A percentile compares a stretch with the other conserved stretches of the same genome.
Conservation (phyloP, 768 basidiomycete species). For the Pleurotus sapidus region DNA sequence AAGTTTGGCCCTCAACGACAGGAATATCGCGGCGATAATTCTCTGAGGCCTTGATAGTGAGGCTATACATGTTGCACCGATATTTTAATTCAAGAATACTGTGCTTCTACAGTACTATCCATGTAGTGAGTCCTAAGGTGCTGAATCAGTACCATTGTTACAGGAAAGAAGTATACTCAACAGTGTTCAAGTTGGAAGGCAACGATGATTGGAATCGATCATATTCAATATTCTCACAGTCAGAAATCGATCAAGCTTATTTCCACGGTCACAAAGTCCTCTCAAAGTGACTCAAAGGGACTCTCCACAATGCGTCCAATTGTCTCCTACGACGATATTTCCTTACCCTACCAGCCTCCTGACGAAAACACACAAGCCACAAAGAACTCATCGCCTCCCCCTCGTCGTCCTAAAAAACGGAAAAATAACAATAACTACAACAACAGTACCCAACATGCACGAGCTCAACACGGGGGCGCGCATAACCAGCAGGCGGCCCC, state of each 20-base stretch:
- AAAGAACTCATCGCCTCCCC: slow-evolving; percentile 11
- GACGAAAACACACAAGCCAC: slow-evolving; percentile 14
- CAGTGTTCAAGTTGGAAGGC: too few relatives aligned
- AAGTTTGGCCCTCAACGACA: not conserved
- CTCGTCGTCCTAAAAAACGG: slow-evolving; percentile 53
- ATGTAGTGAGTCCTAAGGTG: too few relatives aligned
- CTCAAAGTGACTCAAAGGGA: too few relatives aligned
- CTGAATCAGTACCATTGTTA: too few relatives aligned
- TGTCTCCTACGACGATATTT: slow-evolving; percentile 66
- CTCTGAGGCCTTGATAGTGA: not conserved
- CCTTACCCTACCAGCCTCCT: slow-evolving; percentile 33
- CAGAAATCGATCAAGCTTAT: too few relatives aligned
- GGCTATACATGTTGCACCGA: not conserved
- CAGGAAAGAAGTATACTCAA: too few relatives aligned
- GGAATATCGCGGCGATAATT: not conserved
- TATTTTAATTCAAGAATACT: not conserved
- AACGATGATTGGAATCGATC: too few relatives aligned
- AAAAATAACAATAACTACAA: slow-evolving; percentile 39
- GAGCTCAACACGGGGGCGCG: slow-evolving; percentile 30
- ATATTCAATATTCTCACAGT: too few relatives aligned
- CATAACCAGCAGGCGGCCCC: slow-evolving; percentile 20
- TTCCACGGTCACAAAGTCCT: too few relatives aligned
- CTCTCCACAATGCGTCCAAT: slow-evolving; percentile 28
- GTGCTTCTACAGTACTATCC: too few relatives aligned
- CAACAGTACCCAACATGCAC: slow-evolving; percentile 20